Base-by-base conservation (phyloP, 129 eudicot species). In the Logfia minima region DNA sequence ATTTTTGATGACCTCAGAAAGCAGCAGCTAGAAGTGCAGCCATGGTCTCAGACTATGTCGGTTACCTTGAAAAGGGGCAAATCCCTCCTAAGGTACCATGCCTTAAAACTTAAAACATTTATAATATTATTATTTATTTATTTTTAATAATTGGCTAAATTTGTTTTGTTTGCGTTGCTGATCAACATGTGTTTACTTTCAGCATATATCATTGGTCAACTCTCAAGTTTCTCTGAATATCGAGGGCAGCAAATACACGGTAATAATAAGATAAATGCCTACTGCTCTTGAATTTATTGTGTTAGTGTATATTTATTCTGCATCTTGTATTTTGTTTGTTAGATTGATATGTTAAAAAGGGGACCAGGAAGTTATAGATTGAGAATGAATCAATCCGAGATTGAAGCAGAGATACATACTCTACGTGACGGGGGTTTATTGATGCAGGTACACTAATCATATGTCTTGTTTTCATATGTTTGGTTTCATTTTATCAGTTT, bases 401-500 rank as follows among this genome's bases (percentile, higher is more conserved):
- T 95, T 73, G 99, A 95, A 83, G 96, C 99, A 70, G 99, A 95
- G 79, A 95, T 95, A 88, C 99, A 95, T 79, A 95, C 97, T 39
- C 83, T 91, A 76, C 96, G 99, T 75, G 99, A 95, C 53, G 99
- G 99, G 31, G 99, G 99, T 76, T 88, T 95, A 67, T 83, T 95
- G 68, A 95, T 95, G 99, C 99, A 95, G 93, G 98, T 86, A 88
- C 67, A 66, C 37, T 26, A 52, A 39, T 78, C 70, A 26, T 21
- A 43, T 8, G 56, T 7, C 55, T 17, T 3, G 3, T 37, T 67
- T 64, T 43, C 8, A 37, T 41, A 37, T 56, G 1, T 41, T 41
- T 39, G 43, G 48, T 16, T 26, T 3, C n/a, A 56, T 32, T 13
- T 35, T 41, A 41, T 41, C 48, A 41, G 14, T 9, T 41, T 8